phyloP scores from a whole-genome alignment of 306 rosid species.

The Mucuna pruriens region DNA sequence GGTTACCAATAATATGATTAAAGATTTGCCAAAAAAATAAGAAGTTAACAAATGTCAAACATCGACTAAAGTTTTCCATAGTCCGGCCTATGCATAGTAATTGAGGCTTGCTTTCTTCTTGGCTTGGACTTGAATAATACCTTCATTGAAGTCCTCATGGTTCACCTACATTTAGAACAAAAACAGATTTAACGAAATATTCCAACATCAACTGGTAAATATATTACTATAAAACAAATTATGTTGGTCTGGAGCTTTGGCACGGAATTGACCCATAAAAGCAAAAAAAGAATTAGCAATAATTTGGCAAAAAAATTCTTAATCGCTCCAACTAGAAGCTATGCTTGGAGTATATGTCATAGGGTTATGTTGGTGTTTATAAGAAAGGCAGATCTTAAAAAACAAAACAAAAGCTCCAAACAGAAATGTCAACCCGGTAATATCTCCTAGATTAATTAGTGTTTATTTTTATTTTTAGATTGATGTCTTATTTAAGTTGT shows the following conservation, averaged over 20 bases:
- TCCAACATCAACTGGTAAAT: conserved; percentile 16
- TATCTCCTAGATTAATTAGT: background rate
- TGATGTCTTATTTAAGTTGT: conserved; percentile 8
- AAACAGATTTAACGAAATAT: conserved; percentile 1
- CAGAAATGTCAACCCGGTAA: background rate
- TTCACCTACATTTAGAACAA: conserved; percentile 61
- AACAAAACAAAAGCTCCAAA: too few species aligned
- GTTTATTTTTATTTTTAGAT: background rate
- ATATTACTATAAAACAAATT: conserved; percentile 17
- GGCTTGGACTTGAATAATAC: conserved; percentile 93
- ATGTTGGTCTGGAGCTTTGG: background rate
- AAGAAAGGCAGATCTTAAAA: too few species aligned
- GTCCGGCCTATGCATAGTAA: conserved; percentile 73
- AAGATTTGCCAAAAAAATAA: background rate
- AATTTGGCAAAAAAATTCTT: background rate
- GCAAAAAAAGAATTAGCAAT: background rate
- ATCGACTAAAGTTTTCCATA: background rate
- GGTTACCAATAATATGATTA: background rate
- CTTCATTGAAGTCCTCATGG: conserved; percentile 95
- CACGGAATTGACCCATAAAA: conserved; percentile 23
- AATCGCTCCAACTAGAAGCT: background rate
- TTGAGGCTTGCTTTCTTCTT: conserved; percentile 92
- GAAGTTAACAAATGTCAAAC: conserved; percentile 25
- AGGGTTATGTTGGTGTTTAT: background rate
- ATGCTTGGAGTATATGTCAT: background rate